A percentile compares a stretch with the other conserved stretches of the same genome.
Evolutionary conservation across 768 basidiomycete species (phyloP).

Genomic region (Trametes sanguinea): DNA sequence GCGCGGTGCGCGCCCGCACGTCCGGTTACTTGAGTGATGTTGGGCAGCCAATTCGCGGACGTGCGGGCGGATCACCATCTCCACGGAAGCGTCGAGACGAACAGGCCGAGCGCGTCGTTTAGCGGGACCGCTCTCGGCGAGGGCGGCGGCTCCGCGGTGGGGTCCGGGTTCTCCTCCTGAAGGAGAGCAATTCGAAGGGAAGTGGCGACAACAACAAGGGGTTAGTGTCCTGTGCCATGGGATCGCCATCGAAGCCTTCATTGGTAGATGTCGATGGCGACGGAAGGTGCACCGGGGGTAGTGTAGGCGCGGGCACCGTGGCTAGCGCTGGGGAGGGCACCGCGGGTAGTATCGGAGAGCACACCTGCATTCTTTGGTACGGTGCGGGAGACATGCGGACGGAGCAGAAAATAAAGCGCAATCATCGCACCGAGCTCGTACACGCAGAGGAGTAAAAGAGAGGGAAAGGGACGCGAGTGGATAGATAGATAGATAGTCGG

Average conservation of each 20-base stretch:
- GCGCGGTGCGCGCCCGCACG: no score
- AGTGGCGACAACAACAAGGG: not conserved
- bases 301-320: no score
- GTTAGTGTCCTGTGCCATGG: no score
- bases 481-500: not conserved
- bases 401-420: not conserved
- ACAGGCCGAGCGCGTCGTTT: not conserved
- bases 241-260: no score
- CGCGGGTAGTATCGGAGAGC: not conserved
- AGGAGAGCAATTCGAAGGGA: not conserved
- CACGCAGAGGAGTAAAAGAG: not conserved
- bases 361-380: not conserved
- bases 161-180: no score
- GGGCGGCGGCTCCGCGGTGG: no score
- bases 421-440: conserved; percentile 8
- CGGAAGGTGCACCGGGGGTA: no score
- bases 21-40: no score
- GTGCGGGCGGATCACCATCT: not conserved
- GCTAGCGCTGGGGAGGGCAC: no score
- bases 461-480: no score
- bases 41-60: no score
- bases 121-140: not conserved
- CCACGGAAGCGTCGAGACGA: conserved; percentile 3
- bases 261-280: no score
- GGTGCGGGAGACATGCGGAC: not conserved